Percentiles rank a stretch among this genome's conserved stretches.
These are phyloP conservation scores for Clavispora vitiphila DNA, from an alignment of 805 yeast species.

Conservation along the genomic window DNA sequence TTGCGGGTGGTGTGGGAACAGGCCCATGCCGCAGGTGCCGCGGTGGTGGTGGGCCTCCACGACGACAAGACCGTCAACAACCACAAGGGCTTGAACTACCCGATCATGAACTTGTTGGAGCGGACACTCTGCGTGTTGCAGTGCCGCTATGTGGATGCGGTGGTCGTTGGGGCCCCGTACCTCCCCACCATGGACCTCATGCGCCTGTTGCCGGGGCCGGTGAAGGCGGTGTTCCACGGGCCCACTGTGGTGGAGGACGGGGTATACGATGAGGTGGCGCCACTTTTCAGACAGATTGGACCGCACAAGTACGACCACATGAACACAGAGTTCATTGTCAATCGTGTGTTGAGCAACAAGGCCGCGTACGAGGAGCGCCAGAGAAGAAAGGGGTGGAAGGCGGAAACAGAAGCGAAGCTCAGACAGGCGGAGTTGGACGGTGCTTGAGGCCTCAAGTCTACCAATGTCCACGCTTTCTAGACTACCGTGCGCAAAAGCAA, in stretches of 20 bases:
- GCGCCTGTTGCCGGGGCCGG: slow-evolving; percentile 32
- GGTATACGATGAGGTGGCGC: slow-evolving; percentile 31
- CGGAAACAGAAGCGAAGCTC: slow-evolving; percentile 38
- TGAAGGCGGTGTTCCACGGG: slow-evolving; percentile 50
- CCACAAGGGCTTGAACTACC: slow-evolving; percentile 60
- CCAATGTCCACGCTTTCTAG: too few species aligned
- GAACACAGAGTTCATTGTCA: slow-evolving; percentile 65
- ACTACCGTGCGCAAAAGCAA: too few species aligned
- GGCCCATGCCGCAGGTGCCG: slow-evolving; percentile 34
- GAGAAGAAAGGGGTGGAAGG: slow-evolving; percentile 77
- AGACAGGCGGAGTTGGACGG: slow-evolving; percentile 16
- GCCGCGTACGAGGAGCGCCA: slow-evolving; percentile 82
- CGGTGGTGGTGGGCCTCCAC: slow-evolving; percentile 64
- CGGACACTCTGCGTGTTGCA: slow-evolving; percentile 84
- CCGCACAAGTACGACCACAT: slow-evolving; percentile 60
- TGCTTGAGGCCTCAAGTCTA: too few species aligned
- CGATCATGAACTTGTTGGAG: slow-evolving; percentile 85
- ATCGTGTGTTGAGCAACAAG: slow-evolving; percentile 65
- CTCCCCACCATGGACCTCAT: slow-evolving; percentile 40
- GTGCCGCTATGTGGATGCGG: slow-evolving; percentile 77
- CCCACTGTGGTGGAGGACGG: slow-evolving; percentile 39
- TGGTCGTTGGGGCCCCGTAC: slow-evolving; percentile 67
- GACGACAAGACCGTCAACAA: slow-evolving; percentile 53
- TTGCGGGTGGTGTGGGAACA: slow-evolving; percentile 44
- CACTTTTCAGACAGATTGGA: slow-evolving; percentile 39